Percentiles rank a stretch among this genome's conserved stretches.
Evolutionary conservation across 306 rosid species (phyloP).

Genomic region (Corylus heterophylla): DNA sequence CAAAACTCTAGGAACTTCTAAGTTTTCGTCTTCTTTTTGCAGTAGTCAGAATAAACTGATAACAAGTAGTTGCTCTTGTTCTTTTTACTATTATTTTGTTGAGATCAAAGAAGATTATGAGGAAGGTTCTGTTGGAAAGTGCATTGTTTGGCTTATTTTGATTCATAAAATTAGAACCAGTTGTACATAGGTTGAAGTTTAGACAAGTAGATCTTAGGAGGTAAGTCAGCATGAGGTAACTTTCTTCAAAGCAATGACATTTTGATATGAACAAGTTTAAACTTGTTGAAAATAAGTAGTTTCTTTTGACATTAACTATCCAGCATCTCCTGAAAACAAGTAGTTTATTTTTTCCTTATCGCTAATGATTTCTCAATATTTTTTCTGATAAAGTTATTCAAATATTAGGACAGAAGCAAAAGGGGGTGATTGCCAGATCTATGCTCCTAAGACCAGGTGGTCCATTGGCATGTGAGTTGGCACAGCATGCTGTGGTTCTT

Average conservation of each 20-base stretch:
- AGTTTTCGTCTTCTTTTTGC: not conserved
- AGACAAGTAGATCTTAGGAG: not conserved
- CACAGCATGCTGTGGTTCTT: constrained; percentile 75
- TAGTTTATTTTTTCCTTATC: constrained; percentile 1
- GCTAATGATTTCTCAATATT: constrained; percentile 21
- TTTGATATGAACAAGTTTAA: not conserved
- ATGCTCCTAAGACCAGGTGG: constrained; percentile 87
- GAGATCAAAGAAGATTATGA: not conserved
- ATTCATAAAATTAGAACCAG: not conserved
- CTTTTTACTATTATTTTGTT: not conserved
- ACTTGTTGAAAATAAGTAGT: not conserved
- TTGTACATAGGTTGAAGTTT: not conserved
- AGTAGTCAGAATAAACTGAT: not conserved
- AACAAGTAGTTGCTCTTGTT: not conserved
- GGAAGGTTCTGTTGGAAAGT: not conserved
- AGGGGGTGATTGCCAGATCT: constrained; percentile 84
- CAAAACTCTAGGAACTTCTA: not conserved
- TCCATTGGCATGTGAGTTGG: constrained; percentile 71
- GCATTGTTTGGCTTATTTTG: not conserved
- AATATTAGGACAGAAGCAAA: constrained; percentile 92
- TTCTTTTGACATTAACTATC: not conserved
- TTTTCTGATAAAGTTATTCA: constrained; percentile 46
- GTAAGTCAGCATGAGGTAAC: not conserved
- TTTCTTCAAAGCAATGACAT: constrained; percentile 1
- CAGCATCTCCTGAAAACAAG: not conserved